Base-by-base conservation (phyloP, 345 rosid species). In the Populus simonii region DNA sequence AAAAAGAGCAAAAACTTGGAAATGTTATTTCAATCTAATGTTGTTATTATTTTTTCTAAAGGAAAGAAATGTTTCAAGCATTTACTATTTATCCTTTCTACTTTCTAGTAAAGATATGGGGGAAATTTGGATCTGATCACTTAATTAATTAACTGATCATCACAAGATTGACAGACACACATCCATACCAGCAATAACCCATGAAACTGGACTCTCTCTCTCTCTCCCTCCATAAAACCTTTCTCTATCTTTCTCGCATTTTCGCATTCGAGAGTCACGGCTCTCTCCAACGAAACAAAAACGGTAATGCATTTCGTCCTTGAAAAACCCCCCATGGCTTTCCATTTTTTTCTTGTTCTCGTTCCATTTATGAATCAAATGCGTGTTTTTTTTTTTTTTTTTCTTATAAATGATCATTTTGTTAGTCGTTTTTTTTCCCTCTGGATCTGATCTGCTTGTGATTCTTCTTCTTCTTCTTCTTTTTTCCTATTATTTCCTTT, bases 401-500 rank as follows among this genome's bases (percentile, higher is more conserved):
- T 39, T 39, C 45, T 41, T 75, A 1, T 75, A 13, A 23, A 31
- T 25, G 45, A 31, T 67, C 49, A 5, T 25, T 23, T 35, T 31
- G 67, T 45, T 66, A 20, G 18, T 15, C 18, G 15, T 8, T 23
- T 23, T 66, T 66, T 11, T 6, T 10, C 20, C 10, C 4, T 66
- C 27, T 29, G 41, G 76, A 78, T 78, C 81, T 55, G 73, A 49
- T 72, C 71, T 53, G 20, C 36, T 3, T 22, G 9, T 31, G 29
- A 23, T 59, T 59, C 59, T 18, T 53, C 59, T 18, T 53, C 59
- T 51, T 16, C 2, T 18, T 49, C 6, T 17, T 17, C 9, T 4
- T 10, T 3, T 4, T 5, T 5, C 1, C 10, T 70, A 10, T 31
- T 43, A 3, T 67, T 51, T 76, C 72, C 36, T 41, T 36, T 29